A percentile compares a stretch with the other conserved stretches of the same genome.
These are phyloP conservation scores for Leucocoprinus leucothites DNA, from an alignment of 768 basidiomycete genomes.

Conservation along the genomic window DNA sequence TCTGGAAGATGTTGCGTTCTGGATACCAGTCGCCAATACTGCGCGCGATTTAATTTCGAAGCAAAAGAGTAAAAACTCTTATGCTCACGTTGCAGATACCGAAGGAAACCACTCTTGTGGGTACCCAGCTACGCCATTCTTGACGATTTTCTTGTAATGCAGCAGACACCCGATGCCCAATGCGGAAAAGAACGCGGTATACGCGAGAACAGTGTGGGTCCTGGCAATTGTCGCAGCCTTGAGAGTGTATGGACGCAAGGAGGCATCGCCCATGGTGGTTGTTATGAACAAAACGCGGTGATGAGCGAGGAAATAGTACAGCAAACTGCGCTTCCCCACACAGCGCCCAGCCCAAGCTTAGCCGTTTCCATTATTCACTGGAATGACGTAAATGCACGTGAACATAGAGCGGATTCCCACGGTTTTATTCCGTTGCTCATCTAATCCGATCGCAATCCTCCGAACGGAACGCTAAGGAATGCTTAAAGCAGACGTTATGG, in stretches of 20 bases:
- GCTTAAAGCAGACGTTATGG: background rate
- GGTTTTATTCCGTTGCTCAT: background rate
- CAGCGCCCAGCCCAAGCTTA: background rate
- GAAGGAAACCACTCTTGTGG: conserved; percentile 92
- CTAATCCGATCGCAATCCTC: background rate
- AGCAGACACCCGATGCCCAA: conserved; percentile 60
- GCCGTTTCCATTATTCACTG: background rate
- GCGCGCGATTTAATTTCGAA: background rate
- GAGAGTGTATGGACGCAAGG: conserved; percentile 23
- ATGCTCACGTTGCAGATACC: conserved; percentile 74
- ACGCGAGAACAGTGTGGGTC: conserved; percentile 64
- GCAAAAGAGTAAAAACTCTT: background rate
- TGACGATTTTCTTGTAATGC: conserved; percentile 84
- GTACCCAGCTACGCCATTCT: conserved; percentile 78
- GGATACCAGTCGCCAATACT: conserved; percentile 93
- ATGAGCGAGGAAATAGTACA: too few relatives aligned
- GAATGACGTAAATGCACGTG: background rate
- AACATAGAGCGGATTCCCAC: background rate
- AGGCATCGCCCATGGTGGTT: conserved; percentile 12
- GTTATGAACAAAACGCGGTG: background rate
- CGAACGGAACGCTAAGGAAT: background rate
- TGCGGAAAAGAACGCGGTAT: conserved; percentile 61
- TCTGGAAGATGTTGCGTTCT: conserved; percentile 80
- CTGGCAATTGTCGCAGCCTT: conserved; percentile 56
- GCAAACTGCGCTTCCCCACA: background rate